Conservation (phyloP, 2,329 filamentous ascomycete genomes). For the Emydomyces testavorans region DNA sequence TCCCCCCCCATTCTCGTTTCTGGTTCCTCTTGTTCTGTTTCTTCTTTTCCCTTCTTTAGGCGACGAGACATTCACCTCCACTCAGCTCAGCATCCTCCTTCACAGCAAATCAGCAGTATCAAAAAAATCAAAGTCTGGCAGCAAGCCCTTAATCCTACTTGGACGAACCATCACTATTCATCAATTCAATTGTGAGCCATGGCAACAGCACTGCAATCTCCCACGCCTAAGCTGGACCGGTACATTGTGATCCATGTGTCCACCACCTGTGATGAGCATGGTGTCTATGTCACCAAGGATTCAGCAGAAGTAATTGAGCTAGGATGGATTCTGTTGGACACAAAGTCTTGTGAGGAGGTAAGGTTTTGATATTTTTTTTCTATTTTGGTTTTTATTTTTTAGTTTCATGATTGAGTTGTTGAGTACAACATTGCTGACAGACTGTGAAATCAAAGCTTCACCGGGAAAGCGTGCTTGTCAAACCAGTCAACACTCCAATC, state of each 20-base stretch:
- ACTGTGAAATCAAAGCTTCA: slow-evolving; percentile 53
- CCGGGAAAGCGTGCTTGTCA: slow-evolving; percentile 91
- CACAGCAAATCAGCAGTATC: neutral
- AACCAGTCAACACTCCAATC: slow-evolving; percentile 96
- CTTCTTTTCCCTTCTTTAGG: slow-evolving; percentile 8
- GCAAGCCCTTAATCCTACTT: neutral
- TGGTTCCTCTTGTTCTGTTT: neutral
- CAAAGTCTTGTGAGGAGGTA: slow-evolving; percentile 87
- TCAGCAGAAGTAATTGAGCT: slow-evolving; percentile 98
- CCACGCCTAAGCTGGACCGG: slow-evolving; percentile 71
- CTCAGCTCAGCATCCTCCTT: neutral
- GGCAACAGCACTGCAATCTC: slow-evolving; percentile 35
- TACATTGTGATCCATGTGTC: slow-evolving; percentile 98
- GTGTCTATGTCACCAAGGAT: slow-evolving; percentile 98
- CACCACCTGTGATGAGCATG: slow-evolving; percentile 97
- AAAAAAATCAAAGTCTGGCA: neutral
- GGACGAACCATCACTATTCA: neutral
- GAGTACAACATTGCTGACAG: slow-evolving; percentile 12
- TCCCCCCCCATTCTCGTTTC: neutral
- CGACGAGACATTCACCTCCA: slow-evolving; percentile 1
- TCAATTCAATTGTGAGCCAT: slow-evolving; percentile 20
- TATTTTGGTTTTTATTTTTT: too few species aligned
- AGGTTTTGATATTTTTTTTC: too few species aligned
- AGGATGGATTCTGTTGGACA: slow-evolving; percentile 91
- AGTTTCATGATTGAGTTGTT: too few species aligned